Evolutionary conservation across 2,329 filamentous ascomycete species (phyloP), one percentile per base, ranked within the genome.

Genomic region (Aureobasidium mangrovei): DNA sequence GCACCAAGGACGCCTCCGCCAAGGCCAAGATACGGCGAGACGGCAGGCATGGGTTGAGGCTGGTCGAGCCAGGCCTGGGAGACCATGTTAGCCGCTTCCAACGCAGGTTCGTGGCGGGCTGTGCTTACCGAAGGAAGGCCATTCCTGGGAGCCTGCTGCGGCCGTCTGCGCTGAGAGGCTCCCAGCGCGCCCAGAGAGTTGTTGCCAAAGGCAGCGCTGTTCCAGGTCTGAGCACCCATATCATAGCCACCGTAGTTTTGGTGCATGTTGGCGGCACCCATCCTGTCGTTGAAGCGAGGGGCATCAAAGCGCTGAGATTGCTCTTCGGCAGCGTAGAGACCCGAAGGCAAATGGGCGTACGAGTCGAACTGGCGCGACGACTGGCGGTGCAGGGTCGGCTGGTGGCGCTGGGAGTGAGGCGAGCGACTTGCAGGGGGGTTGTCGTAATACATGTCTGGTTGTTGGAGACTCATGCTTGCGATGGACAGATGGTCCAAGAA

Each of bases 141-240:
- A 52, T 76, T 74, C 58, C 80, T 72, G 55, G 74, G 77, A 18
- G 39, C 40, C 40, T 53, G 48, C n/a, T 53, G 72, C 45, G 78
- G 75, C 69, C 80, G 72, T 60, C 78, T 74, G 56, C 27, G 76
- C 38, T 58, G 47, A 7, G 53, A 75, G 28, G 74, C 70, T 28
- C 48, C 48, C 29, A 52, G 29, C 4, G 38, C 24, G 55, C 70
- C 72, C 39, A 74, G 75, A 31, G 48, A 7, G 62, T 80, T 79
- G 61, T 78, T 83, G 53, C 82, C 82, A 60, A 89, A 87, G 44
- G 82, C 84, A 64, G 79, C 81, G 51, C 88, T 84, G 67, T 84
- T 88, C 90, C 90, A 95, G 24, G 85, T 83, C 65, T 89, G 85
- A n/a, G 79, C 77, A 56, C 75, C 73, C 66, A 83, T 81, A 64